These are phyloP conservation scores for Paracoccidioides brasiliensis DNA, from an alignment of 2,329 filamentous ascomycete species.

Conservation along the genomic window DNA sequence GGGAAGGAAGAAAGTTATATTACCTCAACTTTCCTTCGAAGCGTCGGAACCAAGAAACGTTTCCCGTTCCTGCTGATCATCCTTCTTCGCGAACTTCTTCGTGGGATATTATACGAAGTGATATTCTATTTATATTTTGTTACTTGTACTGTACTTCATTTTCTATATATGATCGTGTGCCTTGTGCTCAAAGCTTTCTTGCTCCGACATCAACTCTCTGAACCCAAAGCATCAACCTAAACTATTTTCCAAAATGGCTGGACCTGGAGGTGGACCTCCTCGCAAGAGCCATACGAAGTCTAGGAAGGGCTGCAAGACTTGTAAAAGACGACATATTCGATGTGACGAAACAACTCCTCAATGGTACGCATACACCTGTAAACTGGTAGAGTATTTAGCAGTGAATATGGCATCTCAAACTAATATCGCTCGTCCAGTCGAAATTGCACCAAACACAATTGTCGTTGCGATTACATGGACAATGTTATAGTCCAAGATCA, in stretches of 20 bases:
- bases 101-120: not conserved
- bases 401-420: conserved; percentile 3
- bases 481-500: conserved; percentile 46
- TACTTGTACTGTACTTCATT: not conserved
- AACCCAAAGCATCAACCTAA: not conserved
- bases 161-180: not conserved
- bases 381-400: not conserved
- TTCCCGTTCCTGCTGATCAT: conserved; percentile 4
- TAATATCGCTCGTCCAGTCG: conserved; percentile 43
- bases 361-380: conserved; percentile 50
- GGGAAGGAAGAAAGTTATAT: conserved; percentile 1
- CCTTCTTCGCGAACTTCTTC: not conserved
- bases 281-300: conserved; percentile 93
- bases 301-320: conserved; percentile 94
- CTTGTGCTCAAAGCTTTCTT: not conserved
- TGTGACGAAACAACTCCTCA: conserved; percentile 97
- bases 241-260: conserved; percentile 57
- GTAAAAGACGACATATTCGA: conserved; percentile 92
- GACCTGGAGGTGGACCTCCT: conserved; percentile 87
- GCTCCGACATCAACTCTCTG: not conserved
- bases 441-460: conserved; percentile 98
- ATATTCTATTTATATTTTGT: conserved; percentile 1
- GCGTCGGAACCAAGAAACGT: conserved; percentile 1
- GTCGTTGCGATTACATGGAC: conserved; percentile 95
- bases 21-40: not conserved